Conservation (phyloP, 805 yeast genomes). For the Teunomyces stri region DNA sequence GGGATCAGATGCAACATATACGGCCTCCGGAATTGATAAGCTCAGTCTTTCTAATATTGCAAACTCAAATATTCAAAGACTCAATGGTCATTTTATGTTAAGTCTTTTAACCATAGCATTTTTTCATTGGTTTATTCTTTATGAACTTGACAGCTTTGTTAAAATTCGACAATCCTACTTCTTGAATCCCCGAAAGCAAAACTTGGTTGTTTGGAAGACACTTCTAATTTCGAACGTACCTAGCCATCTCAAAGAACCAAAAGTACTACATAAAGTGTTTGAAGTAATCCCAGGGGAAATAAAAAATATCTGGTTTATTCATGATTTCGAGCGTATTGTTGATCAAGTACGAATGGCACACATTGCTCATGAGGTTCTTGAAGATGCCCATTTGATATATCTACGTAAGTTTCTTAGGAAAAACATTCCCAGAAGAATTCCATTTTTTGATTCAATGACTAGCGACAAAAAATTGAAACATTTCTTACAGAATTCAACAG, state of each 20-base stretch:
- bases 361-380: conserved; percentile 28
- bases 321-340: conserved; percentile 23
- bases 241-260: conserved; percentile 19
- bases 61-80: conserved; percentile 43
- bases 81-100: conserved; percentile 63
- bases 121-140: conserved; percentile 54
- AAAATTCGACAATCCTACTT: conserved; percentile 47
- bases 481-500: background rate
- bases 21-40: conserved; percentile 56
- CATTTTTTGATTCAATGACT: background rate
- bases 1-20: conserved; percentile 28
- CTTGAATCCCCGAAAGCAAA: conserved; percentile 22
- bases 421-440: background rate
- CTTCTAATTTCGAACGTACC: conserved; percentile 51
- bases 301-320: conserved; percentile 57
- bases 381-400: conserved; percentile 21
- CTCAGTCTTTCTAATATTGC: conserved; percentile 73
- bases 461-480: background rate
- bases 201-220: conserved; percentile 26
- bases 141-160: conserved; percentile 55
- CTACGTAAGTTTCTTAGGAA: conserved; percentile 35
- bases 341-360: conserved; percentile 19
- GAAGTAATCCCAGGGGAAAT: conserved; percentile 53
- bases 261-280: conserved; percentile 27
- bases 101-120: conserved; percentile 52